Conservation (phyloP, 75 land plant genomes). For the Sequoiadendron giganteum region DNA sequence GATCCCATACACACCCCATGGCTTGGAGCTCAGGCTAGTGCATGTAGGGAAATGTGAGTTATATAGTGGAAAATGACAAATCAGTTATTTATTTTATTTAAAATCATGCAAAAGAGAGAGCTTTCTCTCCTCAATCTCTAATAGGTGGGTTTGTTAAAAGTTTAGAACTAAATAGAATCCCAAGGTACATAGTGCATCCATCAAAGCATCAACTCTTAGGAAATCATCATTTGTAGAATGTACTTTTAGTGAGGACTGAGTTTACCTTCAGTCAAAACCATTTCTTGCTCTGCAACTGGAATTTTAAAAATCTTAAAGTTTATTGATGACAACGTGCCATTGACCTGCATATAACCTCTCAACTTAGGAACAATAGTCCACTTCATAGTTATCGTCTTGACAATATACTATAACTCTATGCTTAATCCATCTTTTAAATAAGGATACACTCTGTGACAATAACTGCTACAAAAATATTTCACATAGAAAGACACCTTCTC, state of each 20-base stretch:
- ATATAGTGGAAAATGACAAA: not conserved
- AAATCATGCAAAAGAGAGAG: not conserved
- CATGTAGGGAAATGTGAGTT: not conserved
- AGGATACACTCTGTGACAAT: not conserved
- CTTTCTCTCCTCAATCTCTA: not conserved
- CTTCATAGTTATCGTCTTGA: not conserved
- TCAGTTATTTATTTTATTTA: not conserved
- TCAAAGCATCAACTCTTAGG: not conserved
- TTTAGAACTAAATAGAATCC: not conserved
- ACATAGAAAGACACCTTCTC: constrained; percentile 53
- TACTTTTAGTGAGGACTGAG: not conserved
- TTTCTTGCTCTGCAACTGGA: constrained; percentile 51
- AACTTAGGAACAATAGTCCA: not conserved
- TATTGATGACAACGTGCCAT: constrained; percentile 50
- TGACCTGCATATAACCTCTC: constrained; percentile 40
- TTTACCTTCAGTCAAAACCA: constrained; percentile 37
- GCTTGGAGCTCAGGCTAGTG: not conserved
- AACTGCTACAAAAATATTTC: not conserved
- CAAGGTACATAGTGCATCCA: not conserved
- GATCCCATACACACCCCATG: not conserved
- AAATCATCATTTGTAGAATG: not conserved
- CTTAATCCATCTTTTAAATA: not conserved
- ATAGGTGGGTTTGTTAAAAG: not conserved
- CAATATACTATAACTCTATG: not conserved
- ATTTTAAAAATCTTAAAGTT: constrained; percentile 64